Evolutionary conservation across 2,329 filamentous ascomycete genomes (phyloP), one percentile per base, ranked within the genome.

Genomic region (Fusarium succisae): DNA sequence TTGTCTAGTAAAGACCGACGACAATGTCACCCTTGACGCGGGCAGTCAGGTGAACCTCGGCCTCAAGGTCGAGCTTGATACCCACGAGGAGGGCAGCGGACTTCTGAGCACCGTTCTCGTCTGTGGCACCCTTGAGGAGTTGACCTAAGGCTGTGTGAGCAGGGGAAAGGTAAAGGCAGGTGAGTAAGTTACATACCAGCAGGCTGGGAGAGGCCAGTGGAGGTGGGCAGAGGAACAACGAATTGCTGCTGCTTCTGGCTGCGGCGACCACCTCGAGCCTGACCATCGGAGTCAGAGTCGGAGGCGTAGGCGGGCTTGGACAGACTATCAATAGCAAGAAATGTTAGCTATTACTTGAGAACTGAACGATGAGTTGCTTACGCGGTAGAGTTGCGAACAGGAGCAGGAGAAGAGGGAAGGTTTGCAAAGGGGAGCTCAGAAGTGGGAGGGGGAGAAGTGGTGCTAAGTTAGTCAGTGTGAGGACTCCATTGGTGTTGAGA

Each of bases 41-140:
- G 55, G 89, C 89, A 24, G 89, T 91, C 72, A 91, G 81, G 79
- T 91, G 88, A 48, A 91, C 87, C 79, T 91, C 89, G 20, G 89
- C 89, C 79, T 91, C 89, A 26, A 91, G 81, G 78, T 91, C 89
- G 41, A 91, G 83, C 84, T 91, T 91, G 83, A 91, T 90, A 63
- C 89, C 89, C 43, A 91, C 84, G 75, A 91, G 84, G 48, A 91
- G 83, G 4, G 88, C 88, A 9, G 89, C 87, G 45, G 87, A 81
- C 81, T 89, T 91, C 67, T 87, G 83, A 75, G 88, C 87, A 68
- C 89, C 89, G 61, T 90, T 82, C 37, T 88, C 86, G 69, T 90
- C 88, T 38, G 86, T 86, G 20, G 89, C 85, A 17, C 89, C 89
- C 80, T 86, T 87, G 70, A 91, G 86, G 39, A 91, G 85, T 73